A percentile compares a stretch with the other conserved stretches of the same genome.
These are phyloP conservation scores for Piloderma croceum DNA, from an alignment of 768 basidiomycete genomes.

Conservation along the genomic window DNA sequence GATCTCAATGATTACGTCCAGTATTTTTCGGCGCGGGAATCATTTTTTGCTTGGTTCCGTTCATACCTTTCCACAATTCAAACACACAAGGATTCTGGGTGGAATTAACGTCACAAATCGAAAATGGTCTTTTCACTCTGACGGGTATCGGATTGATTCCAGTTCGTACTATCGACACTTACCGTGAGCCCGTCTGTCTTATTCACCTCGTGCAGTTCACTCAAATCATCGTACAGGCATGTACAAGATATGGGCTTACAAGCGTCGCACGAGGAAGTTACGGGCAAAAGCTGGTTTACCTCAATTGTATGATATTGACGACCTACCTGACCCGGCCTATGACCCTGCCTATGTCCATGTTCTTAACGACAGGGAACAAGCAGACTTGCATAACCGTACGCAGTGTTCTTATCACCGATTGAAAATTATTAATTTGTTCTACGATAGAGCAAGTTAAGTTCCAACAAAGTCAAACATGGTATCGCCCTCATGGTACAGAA, in stretches of 20 bases:
- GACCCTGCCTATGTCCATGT: constrained; percentile 71
- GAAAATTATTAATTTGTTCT: constrained; percentile 3
- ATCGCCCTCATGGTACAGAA: constrained; percentile 76
- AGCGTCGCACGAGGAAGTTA: constrained; percentile 51
- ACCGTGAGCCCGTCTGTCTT: constrained; percentile 40
- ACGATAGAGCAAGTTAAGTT: constrained; percentile 63
- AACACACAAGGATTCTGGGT: constrained; percentile 78
- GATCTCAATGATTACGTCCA: constrained; percentile 15
- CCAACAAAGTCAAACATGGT: constrained; percentile 75
- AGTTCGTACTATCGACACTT: constrained; percentile 68
- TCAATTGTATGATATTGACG: constrained; percentile 66
- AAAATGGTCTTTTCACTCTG: constrained; percentile 78
- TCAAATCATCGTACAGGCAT: constrained; percentile 43
- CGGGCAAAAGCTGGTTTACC: constrained; percentile 62
- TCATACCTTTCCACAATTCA: constrained; percentile 66
- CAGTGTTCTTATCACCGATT: constrained; percentile 7
- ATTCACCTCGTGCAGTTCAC: background rate
- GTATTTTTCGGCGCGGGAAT: constrained; percentile 88
- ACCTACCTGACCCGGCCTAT: constrained; percentile 72
- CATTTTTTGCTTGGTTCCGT: constrained; percentile 61
- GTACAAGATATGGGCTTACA: constrained; percentile 67
- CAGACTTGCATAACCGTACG: constrained; percentile 60
- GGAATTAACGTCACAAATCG: constrained; percentile 70
- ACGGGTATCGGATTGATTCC: constrained; percentile 81
- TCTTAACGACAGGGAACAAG: constrained; percentile 58